Evolutionary conservation across 148 eudicot species (phyloP).

Genomic region (Rhododendron williamsianum): DNA sequence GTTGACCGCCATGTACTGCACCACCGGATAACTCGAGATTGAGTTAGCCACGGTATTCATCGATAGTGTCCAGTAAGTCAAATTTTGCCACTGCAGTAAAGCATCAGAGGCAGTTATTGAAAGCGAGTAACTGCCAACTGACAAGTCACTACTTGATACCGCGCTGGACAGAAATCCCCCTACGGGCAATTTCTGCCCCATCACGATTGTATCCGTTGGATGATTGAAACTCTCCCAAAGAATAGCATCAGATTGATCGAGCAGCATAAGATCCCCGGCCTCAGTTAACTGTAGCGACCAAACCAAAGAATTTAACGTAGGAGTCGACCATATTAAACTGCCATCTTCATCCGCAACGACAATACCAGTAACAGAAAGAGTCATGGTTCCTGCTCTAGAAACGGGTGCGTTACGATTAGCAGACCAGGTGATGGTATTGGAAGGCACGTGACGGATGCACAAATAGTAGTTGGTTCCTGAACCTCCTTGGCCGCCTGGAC

Average conservation of each 20-base stretch:
- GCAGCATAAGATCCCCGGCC: conserved; percentile 39
- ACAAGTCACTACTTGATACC: conserved; percentile 35
- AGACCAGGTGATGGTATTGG: too few species aligned
- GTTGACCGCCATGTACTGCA: conserved; percentile 41
- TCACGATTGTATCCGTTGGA: conserved; percentile 71
- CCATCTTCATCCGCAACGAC: conserved; percentile 44
- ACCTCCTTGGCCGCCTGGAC: too few species aligned
- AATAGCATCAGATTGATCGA: conserved; percentile 41
- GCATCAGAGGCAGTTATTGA: conserved; percentile 22
- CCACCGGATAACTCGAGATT: conserved; percentile 39
- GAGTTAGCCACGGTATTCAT: conserved; percentile 42
- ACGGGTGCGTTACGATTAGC: conserved; percentile 49
- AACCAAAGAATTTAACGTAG: too few species aligned
- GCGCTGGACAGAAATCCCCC: conserved; percentile 36
- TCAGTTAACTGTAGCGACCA: too few species aligned
- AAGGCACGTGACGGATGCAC: too few species aligned
- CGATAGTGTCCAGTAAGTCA: conserved; percentile 59
- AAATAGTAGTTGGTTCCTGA: too few species aligned
- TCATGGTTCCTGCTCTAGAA: conserved; percentile 45
- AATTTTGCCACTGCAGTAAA: conserved; percentile 25
- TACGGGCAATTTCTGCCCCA: conserved; percentile 45
- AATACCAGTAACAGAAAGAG: conserved; percentile 39
- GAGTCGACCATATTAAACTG: not conserved
- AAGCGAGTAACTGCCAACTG: conserved; percentile 46
- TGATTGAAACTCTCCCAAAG: conserved; percentile 64